phyloP scores from a whole-genome alignment of 441 rosid genomes.

The Capsella rubella region DNA sequence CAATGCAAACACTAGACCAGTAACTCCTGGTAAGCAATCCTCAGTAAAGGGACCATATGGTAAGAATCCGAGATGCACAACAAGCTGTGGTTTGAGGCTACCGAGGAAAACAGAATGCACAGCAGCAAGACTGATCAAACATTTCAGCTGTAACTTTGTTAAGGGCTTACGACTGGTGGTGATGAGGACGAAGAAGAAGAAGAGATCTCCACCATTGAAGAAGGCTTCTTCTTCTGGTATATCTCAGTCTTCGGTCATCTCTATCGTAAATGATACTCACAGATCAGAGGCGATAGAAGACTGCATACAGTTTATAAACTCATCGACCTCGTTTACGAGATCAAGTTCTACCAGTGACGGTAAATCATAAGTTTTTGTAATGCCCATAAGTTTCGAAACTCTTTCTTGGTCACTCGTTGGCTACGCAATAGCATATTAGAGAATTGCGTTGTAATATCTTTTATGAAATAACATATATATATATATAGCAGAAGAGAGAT shows the following conservation, averaged over 20 bases:
- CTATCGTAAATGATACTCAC: constrained; percentile 50
- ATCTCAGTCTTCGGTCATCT: constrained; percentile 50
- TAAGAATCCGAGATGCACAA: constrained; percentile 40
- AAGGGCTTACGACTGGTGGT: constrained; percentile 52
- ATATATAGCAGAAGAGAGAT: not conserved
- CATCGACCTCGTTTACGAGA: constrained; percentile 62
- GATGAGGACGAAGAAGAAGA: constrained; percentile 43
- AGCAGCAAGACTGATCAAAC: constrained; percentile 55
- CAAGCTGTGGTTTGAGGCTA: constrained; percentile 59
- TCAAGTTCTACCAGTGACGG: constrained; percentile 49
- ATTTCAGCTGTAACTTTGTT: constrained; percentile 50
- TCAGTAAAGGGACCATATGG: constrained; percentile 28
- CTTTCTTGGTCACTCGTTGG: constrained; percentile 29
- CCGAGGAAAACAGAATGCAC: constrained; percentile 52
- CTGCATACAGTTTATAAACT: constrained; percentile 83
- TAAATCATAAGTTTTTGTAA: constrained; percentile 32
- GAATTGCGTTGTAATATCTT: constrained; percentile 4
- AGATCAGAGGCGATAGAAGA: constrained; percentile 72
- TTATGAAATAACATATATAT: not conserved
- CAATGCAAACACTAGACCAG: constrained; percentile 44
- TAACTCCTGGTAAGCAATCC: constrained; percentile 35
- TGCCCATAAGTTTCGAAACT: not conserved
- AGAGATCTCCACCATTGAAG: constrained; percentile 43
- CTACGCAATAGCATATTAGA: constrained; percentile 21
- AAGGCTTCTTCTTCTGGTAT: constrained; percentile 54